phyloP scores from a whole-genome alignment of 441 rosid species.

The Melastoma candidum region DNA sequence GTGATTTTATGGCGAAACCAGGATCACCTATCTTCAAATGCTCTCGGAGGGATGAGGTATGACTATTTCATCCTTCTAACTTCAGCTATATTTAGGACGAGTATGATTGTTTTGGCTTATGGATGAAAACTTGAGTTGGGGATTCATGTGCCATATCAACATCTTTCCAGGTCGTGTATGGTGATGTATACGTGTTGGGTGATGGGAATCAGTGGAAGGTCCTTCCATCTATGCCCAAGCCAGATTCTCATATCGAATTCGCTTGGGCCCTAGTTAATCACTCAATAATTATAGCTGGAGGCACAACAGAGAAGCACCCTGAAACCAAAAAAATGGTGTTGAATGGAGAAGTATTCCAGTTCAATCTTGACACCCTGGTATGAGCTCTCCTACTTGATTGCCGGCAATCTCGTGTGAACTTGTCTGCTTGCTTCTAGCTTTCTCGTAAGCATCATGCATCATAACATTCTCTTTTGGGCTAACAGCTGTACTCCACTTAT shows the following conservation, averaged over 20 bases:
- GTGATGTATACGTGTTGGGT: conserved; percentile 84
- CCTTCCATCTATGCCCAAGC: conserved; percentile 77
- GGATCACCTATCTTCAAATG: conserved; percentile 98
- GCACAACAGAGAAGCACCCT: conserved; percentile 96
- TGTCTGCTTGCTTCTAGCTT: neutral
- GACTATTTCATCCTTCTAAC: conserved; percentile 2
- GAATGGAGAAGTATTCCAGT: conserved; percentile 73
- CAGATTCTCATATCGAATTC: conserved; percentile 91
- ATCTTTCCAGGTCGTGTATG: conserved; percentile 58
- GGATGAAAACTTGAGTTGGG: no score
- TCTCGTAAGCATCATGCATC: no score
- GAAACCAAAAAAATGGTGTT: conserved; percentile 81
- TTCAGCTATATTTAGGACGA: no score
- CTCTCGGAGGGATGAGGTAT: conserved; percentile 82
- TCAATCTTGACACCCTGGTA: conserved; percentile 68
- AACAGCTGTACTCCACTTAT: no score
- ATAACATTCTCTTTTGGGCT: no score
- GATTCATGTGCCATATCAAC: no score
- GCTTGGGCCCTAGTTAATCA: conserved; percentile 81
- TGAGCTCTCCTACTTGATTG: neutral
- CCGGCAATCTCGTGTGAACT: no score
- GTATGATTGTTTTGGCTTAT: no score
- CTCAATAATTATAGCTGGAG: conserved; percentile 78
- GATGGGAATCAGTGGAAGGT: conserved; percentile 84
- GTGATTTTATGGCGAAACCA: conserved; percentile 98